Evolutionary conservation across 2,329 filamentous ascomycete genomes (phyloP).

Genomic region (Colletotrichum tropicicola): DNA sequence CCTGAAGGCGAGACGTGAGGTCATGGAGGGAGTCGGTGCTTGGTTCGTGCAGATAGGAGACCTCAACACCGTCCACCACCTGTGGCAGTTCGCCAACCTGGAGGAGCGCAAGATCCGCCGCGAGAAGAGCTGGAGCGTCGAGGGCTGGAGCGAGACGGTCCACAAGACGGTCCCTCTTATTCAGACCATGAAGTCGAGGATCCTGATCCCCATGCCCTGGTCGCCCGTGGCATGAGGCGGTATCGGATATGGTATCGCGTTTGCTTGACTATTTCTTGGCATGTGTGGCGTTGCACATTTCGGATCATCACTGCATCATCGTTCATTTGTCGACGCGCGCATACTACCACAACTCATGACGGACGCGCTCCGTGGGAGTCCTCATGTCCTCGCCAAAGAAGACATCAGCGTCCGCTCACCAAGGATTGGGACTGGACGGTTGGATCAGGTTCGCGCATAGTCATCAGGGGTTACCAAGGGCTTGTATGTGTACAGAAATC

Average conservation of each 20-base stretch:
- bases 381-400: neutral
- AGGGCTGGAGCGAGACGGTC: constrained; percentile 96
- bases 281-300: neutral
- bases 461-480: neutral
- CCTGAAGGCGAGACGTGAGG: constrained; percentile 87
- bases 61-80: constrained; percentile 95
- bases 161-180: constrained; percentile 99
- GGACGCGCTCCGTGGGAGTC: neutral
- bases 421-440: neutral
- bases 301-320: neutral
- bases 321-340: neutral
- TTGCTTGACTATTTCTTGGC: neutral
- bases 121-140: constrained; percentile 94
- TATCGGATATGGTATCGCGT: neutral
- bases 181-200: constrained; percentile 93
- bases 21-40: constrained; percentile 98
- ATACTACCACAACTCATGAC: neutral
- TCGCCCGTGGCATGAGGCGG: constrained; percentile 79
- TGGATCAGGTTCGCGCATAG: neutral
- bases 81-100: constrained; percentile 98
- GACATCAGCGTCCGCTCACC: neutral
- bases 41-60: constrained; percentile 99
- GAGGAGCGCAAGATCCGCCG: constrained; percentile 90
- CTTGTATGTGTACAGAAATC: constrained; percentile 22
- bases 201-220: constrained; percentile 96